Base-by-base conservation (phyloP, 345 rosid species). In the Gossypium anomalum region DNA sequence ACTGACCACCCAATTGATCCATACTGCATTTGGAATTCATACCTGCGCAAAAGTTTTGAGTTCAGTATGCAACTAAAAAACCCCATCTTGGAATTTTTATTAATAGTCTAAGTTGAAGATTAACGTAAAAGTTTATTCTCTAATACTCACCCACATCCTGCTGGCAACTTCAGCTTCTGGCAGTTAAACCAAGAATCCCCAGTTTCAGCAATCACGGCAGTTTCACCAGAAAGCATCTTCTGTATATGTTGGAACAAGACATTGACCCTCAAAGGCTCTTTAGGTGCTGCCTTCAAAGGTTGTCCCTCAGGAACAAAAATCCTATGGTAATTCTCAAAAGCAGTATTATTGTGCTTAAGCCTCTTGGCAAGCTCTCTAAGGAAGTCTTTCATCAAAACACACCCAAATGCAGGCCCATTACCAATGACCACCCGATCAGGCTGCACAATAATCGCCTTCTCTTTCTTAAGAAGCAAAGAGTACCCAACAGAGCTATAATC, bases 181-280 rank as follows among this genome's bases (percentile, higher is more conserved):
- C 97, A 91, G 65, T 91, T 89, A 72, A 91, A 89, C 97, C 97
- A 91, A 15, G 97, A 91, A 83, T 91, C 97, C 49, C 93, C 97
- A 2, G 97, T 91, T 78, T 91, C 97, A 55, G 97, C 92, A 81
- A 91, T 89, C 75, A 91, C 88, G 59, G 94, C 92, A 61, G 91
- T 83, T 55, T 84, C 88, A 77, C 91, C 3, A 55, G 97, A 91
- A 29, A 91, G 80, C 89, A 89, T 76, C 25, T 86, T 87, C 80
- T 91, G 97, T 66, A 91, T 81, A 78, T 87, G 94, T 75, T 88
- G 82, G 76, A 91, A 91, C 69, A 91, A 76, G 58, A 91, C 79
- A 80, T 91, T 89, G n/a, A 89, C 92, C 84, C 97, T 85, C 85
- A 91, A 63, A 14, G 97, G 88, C 78, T 88, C 92, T 59, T 78